A percentile compares a stretch with the other conserved stretches of the same genome.
Conservation (phyloP, 164 flowering plant species). For the Hamamelis virginiana region DNA sequence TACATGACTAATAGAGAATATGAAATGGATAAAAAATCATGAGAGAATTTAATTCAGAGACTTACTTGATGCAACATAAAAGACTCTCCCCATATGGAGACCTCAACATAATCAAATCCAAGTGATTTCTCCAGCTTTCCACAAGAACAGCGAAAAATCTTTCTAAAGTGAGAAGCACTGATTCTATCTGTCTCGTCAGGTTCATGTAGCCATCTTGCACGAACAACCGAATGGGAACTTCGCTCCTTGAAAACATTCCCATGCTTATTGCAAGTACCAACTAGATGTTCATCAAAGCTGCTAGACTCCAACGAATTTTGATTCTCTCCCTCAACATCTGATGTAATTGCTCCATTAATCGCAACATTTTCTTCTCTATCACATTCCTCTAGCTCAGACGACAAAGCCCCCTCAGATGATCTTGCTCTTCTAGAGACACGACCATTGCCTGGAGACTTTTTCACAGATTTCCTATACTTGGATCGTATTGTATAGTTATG, state of each 20-base stretch:
- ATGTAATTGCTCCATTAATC: constrained; percentile 13
- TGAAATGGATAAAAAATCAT: neutral
- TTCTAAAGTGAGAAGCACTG: constrained; percentile 80
- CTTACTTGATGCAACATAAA: constrained; percentile 97
- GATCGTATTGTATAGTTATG: constrained; percentile 84
- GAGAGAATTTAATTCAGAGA: neutral
- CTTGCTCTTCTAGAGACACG: constrained; percentile 14
- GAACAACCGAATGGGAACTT: constrained; percentile 22
- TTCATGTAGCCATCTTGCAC: constrained; percentile 88
- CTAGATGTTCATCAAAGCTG: constrained; percentile 22
- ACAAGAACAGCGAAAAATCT: constrained; percentile 63
- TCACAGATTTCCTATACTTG: constrained; percentile 60
- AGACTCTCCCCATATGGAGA: constrained; percentile 87
- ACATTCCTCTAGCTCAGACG: constrained; percentile 33
- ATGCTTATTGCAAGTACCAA: constrained; percentile 11
- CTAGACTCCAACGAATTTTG: constrained; percentile 9
- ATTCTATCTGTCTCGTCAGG: constrained; percentile 74
- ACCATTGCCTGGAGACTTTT: constrained; percentile 15
- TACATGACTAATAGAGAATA: neutral
- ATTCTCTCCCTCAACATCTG: constrained; percentile 17
- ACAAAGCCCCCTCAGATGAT: constrained; percentile 24
- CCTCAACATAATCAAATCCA: constrained; percentile 56
- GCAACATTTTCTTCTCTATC: constrained; percentile 31
- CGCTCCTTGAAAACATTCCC: constrained; percentile 20
- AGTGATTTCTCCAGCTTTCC: constrained; percentile 56